These are phyloP conservation scores for Gonapodya sp. DNA, from an alignment of 192 early-diverging fungal species.

Conservation along the genomic window DNA sequence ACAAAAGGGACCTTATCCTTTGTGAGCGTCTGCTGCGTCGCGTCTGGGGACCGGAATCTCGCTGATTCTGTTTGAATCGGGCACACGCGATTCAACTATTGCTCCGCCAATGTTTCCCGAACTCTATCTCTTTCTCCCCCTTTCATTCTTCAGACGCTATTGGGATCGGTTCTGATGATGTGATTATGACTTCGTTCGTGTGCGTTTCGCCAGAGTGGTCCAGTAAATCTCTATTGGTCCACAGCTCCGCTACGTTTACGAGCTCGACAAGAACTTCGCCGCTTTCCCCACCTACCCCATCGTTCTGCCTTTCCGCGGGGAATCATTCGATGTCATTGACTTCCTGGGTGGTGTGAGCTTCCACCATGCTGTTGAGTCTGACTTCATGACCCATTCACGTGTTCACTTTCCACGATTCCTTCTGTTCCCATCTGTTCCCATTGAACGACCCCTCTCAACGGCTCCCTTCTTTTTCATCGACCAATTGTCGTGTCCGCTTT, in stretches of 20 bases:
- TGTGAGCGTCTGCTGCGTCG: neutral
- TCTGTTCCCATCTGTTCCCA: neutral
- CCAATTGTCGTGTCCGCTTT: neutral
- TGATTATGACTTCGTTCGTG: neutral
- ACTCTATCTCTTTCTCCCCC: neutral
- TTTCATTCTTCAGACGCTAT: neutral
- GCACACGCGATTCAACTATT: neutral
- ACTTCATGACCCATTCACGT: neutral
- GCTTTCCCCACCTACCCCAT: constrained; percentile 8
- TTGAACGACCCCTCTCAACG: neutral
- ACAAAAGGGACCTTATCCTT: constrained; percentile 5
- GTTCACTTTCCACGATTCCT: neutral
- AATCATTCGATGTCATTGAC: constrained; percentile 7
- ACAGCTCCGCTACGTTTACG: constrained; percentile 10
- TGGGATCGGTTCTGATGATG: constrained; percentile 2
- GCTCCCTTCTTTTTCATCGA: neutral
- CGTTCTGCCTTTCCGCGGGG: constrained; percentile 5
- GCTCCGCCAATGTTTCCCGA: neutral
- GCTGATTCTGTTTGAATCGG: neutral
- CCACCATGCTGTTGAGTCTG: neutral
- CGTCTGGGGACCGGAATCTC: neutral
- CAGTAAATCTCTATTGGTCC: neutral
- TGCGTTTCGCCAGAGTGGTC: neutral
- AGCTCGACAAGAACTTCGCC: constrained; percentile 12
- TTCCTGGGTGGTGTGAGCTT: neutral